Conservation (phyloP, 2,329 filamentous ascomycete species). For the Plenodomus lindquistii region DNA sequence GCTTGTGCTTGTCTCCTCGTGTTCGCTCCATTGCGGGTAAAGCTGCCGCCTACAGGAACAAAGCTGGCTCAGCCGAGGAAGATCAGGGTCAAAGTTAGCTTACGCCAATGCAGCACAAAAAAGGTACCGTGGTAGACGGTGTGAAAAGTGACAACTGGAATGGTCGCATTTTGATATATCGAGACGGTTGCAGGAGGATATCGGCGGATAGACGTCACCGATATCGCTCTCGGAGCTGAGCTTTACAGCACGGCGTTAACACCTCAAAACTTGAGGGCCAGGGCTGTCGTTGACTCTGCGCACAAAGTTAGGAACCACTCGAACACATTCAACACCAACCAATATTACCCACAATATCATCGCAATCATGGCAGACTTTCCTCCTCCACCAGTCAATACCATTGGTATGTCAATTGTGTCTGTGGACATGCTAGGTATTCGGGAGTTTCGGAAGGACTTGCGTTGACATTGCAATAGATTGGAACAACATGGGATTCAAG, state of each 20-base stretch:
- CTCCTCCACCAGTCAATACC: constrained; percentile 75
- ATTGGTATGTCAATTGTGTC: constrained; percentile 59
- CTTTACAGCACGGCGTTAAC: constrained; percentile 21
- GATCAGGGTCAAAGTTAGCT: constrained; percentile 1
- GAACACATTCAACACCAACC: constrained; percentile 6
- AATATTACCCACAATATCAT: not conserved
- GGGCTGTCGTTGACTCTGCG: constrained; percentile 8
- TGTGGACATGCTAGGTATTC: not conserved
- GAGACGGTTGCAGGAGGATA: constrained; percentile 31
- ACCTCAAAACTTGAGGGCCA: constrained; percentile 11
- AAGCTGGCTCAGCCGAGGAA: constrained; percentile 6
- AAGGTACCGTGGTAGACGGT: not conserved
- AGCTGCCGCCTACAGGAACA: constrained; percentile 6
- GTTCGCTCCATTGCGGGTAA: constrained; percentile 11
- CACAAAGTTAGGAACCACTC: constrained; percentile 4
- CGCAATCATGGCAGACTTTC: constrained; percentile 48
- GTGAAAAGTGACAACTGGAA: not conserved
- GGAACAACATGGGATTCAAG: constrained; percentile 89
- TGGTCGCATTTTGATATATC: constrained; percentile 21
- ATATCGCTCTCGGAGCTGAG: constrained; percentile 35
- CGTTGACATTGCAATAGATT: constrained; percentile 61
- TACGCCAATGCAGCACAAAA: not conserved
- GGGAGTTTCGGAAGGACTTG: not conserved
- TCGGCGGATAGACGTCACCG: constrained; percentile 29
- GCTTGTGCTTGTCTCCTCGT: constrained; percentile 2